A percentile compares a stretch with the other conserved stretches of the same genome.
Conservation (phyloP, 306 rosid species). For the Benincasa hispida region DNA sequence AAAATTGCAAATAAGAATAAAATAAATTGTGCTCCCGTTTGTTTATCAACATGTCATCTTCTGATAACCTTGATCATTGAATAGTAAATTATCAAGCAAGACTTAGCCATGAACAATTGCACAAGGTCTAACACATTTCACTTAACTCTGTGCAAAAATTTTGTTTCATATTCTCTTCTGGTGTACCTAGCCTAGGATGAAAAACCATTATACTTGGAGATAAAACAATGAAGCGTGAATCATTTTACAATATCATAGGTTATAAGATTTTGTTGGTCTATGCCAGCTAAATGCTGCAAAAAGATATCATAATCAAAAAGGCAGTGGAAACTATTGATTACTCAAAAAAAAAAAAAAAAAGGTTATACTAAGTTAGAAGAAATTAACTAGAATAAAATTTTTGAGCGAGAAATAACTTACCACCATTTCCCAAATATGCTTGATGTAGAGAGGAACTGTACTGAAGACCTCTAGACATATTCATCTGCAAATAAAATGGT, state of each 20-base stretch:
- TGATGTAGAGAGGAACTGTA: neutral
- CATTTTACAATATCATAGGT: neutral
- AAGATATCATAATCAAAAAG: neutral
- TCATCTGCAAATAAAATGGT: conserved; percentile 3
- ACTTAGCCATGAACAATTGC: neutral
- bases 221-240: neutral
- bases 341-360: neutral
- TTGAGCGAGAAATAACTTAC: neutral
- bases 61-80: neutral
- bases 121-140: neutral
- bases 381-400: neutral
- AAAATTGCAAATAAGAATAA: neutral
- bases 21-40: neutral
- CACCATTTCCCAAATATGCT: neutral
- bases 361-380: neutral
- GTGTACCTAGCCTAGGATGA: neutral
- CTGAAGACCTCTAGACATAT: neutral
- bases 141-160: neutral
- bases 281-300: neutral
- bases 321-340: neutral
- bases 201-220: neutral
- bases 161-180: neutral
- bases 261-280: neutral
- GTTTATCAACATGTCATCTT: neutral
- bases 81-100: neutral